These are phyloP conservation scores for Penicillium italicum DNA, from an alignment of 2,329 filamentous ascomycete genomes.

Conservation along the genomic window DNA sequence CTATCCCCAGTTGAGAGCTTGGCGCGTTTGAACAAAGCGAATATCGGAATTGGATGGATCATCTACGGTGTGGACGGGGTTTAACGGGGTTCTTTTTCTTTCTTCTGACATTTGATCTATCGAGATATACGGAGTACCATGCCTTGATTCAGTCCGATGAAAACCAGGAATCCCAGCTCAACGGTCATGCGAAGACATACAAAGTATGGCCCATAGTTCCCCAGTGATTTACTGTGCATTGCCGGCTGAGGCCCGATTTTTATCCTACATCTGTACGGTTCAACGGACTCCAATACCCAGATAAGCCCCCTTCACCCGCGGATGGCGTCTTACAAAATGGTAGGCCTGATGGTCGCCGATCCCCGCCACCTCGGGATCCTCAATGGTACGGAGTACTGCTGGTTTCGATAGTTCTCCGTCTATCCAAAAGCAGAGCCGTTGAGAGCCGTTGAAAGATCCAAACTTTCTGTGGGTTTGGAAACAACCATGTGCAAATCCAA, in stretches of 20 bases:
- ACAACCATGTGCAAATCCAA: background rate
- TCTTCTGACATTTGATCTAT: background rate
- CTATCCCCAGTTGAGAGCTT: conserved; percentile 18
- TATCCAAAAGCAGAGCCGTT: conserved; percentile 16
- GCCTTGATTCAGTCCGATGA: background rate
- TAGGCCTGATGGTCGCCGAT: conserved; percentile 17
- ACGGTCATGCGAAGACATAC: background rate
- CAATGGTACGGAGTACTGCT: conserved; percentile 1
- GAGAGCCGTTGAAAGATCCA: conserved; percentile 11
- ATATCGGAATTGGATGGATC: conserved; percentile 17
- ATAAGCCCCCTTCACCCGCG: background rate
- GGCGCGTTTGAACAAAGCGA: conserved; percentile 16
- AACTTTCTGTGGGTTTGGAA: conserved; percentile 2
- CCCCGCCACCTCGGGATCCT: conserved; percentile 7
- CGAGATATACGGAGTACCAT: no score
- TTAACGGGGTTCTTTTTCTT: background rate
- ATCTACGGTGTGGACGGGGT: conserved; percentile 1
- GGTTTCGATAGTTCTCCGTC: conserved; percentile 1
- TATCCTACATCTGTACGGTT: background rate
- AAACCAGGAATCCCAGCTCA: background rate
- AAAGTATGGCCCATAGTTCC: conserved; percentile 3
- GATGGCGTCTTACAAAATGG: background rate
- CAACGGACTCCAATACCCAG: background rate
- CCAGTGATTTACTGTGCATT: conserved; percentile 6
- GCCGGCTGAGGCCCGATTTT: background rate